These are phyloP conservation scores for Inga oerstediana DNA, from an alignment of 306 rosid genomes.

Conservation along the genomic window DNA sequence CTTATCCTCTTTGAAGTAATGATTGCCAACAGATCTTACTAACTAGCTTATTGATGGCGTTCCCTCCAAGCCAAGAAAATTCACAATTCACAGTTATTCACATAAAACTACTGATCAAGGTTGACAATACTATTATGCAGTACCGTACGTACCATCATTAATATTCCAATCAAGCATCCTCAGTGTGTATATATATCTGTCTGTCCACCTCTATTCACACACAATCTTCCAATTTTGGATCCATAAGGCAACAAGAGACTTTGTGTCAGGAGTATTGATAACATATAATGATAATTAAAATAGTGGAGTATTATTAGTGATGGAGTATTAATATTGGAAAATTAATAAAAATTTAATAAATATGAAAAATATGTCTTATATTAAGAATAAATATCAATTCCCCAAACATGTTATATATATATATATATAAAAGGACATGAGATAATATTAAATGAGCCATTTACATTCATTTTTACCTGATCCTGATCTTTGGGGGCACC, in stretches of 20 bases:
- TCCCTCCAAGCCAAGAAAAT: neutral
- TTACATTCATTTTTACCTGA: too few species aligned
- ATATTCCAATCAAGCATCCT: neutral
- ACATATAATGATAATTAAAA: too few species aligned
- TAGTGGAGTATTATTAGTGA: too few species aligned
- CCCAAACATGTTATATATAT: too few species aligned
- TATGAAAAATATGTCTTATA: too few species aligned
- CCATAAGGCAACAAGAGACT: neutral
- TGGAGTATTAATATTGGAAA: too few species aligned
- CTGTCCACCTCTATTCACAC: neutral
- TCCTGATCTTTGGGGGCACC: too few species aligned
- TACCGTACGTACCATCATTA: neutral
- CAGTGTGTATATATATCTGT: neutral
- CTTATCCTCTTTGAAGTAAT: neutral
- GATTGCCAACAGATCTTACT: neutral
- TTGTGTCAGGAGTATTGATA: neutral
- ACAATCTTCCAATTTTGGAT: neutral
- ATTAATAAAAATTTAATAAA: too few species aligned
- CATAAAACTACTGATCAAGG: neutral
- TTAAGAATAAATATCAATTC: too few species aligned
- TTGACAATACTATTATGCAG: neutral
- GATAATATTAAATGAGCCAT: too few species aligned
- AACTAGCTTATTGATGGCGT: neutral
- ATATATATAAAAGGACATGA: too few species aligned
- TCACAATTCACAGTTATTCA: neutral